These are phyloP conservation scores for Microbotryum silenes-acaulis DNA, from an alignment of 1,284 basidiomycete species.

Conservation along the genomic window DNA sequence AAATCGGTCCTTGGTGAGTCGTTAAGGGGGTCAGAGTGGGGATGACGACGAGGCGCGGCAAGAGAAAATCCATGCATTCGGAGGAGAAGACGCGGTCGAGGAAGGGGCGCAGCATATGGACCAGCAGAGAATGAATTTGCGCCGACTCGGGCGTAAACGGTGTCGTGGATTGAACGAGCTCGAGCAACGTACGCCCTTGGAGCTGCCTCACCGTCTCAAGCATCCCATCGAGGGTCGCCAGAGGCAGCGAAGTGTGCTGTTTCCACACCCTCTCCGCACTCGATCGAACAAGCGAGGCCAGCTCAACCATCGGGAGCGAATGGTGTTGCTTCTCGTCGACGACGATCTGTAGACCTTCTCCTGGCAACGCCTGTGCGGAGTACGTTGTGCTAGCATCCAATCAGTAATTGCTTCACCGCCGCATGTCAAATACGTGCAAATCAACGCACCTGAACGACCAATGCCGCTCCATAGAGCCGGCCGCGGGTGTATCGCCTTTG, in stretches of 20 bases:
- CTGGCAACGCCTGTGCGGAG: conserved; percentile 41
- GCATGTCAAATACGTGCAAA: too few species aligned
- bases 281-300: conserved; percentile 33
- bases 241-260: background rate
- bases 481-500: conserved; percentile 39
- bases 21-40: conserved; percentile 29
- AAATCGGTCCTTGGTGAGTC: conserved; percentile 26
- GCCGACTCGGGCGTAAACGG: conserved; percentile 38
- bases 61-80: conserved; percentile 9
- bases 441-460: conserved; percentile 36
- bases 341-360: conserved; percentile 44
- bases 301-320: conserved; percentile 43
- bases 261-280: background rate
- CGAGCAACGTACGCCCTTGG: conserved; percentile 15
- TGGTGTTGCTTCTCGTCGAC: conserved; percentile 41
- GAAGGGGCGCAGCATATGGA: conserved; percentile 13
- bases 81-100: conserved; percentile 15
- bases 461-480: conserved; percentile 42
- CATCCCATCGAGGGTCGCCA: conserved; percentile 12
- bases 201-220: conserved; percentile 4
- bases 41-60: conserved; percentile 18
- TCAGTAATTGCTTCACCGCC: background rate
- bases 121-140: conserved; percentile 10
- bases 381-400: too few species aligned
- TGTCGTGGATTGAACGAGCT: conserved; percentile 35